phyloP scores from a whole-genome alignment of 306 rosid species.

The Malus sieversii region DNA sequence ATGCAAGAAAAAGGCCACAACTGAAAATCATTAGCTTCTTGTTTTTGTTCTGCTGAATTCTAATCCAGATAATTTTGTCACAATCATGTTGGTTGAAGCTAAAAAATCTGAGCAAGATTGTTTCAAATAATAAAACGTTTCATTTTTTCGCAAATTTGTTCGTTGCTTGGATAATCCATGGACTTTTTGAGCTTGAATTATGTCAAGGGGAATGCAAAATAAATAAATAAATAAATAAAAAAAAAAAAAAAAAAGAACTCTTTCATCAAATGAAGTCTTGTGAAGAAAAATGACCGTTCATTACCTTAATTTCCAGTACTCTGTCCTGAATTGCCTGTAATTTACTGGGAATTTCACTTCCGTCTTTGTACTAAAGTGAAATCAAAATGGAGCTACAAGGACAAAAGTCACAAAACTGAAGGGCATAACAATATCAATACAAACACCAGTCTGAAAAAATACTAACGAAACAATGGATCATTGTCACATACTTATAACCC shows the following conservation, averaged over 20 bases:
- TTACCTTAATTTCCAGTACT: too few species aligned
- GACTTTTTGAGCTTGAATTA: background rate
- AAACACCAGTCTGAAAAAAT: slow-evolving; percentile 1
- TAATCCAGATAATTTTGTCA: background rate
- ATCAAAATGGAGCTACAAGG: too few species aligned
- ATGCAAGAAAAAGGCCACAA: background rate
- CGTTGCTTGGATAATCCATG: background rate
- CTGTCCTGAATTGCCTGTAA: too few species aligned
- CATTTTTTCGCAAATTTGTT: background rate
- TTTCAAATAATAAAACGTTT: background rate
- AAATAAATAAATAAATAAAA: too few species aligned
- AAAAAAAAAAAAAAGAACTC: too few species aligned
- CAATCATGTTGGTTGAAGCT: background rate
- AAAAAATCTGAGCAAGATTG: background rate
- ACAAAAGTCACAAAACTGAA: slow-evolving; percentile 46
- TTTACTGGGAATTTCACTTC: too few species aligned
- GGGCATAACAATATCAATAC: slow-evolving; percentile 4
- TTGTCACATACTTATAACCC: background rate
- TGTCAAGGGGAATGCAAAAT: background rate
- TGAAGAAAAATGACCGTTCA: too few species aligned
- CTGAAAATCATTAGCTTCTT: background rate
- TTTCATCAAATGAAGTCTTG: too few species aligned
- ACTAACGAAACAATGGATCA: background rate
- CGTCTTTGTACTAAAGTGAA: too few species aligned
- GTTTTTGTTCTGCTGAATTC: background rate